Percentiles rank a stretch among this genome's conserved stretches.
These are phyloP conservation scores for Trichoderma sp. DNA, from an alignment of 2,329 filamentous ascomycete species.

Conservation along the genomic window DNA sequence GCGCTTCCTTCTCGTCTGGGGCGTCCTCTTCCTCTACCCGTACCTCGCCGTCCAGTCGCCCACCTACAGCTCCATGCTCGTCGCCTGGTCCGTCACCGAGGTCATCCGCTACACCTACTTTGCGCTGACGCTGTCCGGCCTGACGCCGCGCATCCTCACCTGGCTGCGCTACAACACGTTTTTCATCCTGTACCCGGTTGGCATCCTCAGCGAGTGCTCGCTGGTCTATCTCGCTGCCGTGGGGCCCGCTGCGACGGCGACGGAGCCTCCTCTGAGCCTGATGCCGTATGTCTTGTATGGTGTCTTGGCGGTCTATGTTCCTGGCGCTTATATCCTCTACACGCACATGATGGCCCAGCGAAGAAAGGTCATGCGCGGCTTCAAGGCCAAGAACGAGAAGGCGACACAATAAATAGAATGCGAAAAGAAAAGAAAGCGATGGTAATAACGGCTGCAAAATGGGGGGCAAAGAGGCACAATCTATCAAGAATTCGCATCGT, in stretches of 20 bases:
- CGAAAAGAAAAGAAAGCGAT: no score
- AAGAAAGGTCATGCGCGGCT: constrained; percentile 71
- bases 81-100: constrained; percentile 89
- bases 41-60: constrained; percentile 57
- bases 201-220: constrained; percentile 83
- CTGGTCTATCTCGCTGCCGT: constrained; percentile 72
- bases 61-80: constrained; percentile 75
- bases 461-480: background rate
- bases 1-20: constrained; percentile 88
- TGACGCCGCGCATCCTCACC: constrained; percentile 65
- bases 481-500: background rate
- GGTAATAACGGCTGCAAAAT: background rate
- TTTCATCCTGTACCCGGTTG: constrained; percentile 87
- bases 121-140: constrained; percentile 66
- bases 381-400: constrained; percentile 52
- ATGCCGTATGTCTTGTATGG: constrained; percentile 62
- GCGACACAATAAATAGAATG: constrained; percentile 39
- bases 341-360: constrained; percentile 95
- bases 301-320: constrained; percentile 75
- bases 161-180: constrained; percentile 94
- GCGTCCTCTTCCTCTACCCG: constrained; percentile 74
- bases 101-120: constrained; percentile 94
- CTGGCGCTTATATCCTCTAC: constrained; percentile 81
- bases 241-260: constrained; percentile 47
- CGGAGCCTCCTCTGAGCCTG: constrained; percentile 48